Base-by-base conservation (phyloP, 2,329 filamentous ascomycete genomes). In the Apiospora hydei region DNA sequence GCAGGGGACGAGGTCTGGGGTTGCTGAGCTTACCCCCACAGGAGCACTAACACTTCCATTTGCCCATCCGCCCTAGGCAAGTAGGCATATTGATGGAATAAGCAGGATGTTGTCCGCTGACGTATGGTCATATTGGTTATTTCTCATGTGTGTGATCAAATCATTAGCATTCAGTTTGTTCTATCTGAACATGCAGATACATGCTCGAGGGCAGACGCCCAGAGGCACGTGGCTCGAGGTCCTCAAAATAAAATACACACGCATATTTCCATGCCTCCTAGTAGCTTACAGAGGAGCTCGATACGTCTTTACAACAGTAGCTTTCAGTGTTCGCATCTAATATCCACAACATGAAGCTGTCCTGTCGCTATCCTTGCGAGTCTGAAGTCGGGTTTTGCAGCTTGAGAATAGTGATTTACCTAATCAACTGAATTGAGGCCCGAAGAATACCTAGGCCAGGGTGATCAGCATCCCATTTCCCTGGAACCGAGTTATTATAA, bases 401-500 rank as follows among this genome's bases (percentile, higher is more conserved):
- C 34, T 5, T 38, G 34, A 38, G 34, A 8, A 38, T 38, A 6
- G 5, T 38, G 34, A 38, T 38, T 38, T 38, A 38, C 5, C 5
- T 38, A 38, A 38, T 38, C 34, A 38, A 38, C 34, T 38, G 34
- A 38, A 38, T 38, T 6, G 38, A 24, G 69, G 51, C 41, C 51
- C 69, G 30, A 67, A 67, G 38, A 41, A 53, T 38, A 38, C 5
- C 5, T 8, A 38, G 34, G 34, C 7, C 34, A 38, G 34, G 34
- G 34, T 38, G 34, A 38, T 38, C 7, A 38, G 34, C 34, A 38
- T 38, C 34, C 34, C 34, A 38, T 38, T 4, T 38, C 34, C 34
- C 34, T 38, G 34, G 7, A 38, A 38, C 5, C 34, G 46, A 70
- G 72, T 70, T 71, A 71, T 73, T 71, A 72, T 75, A 73, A 67